Evolutionary conservation across 192 early-diverging fungal genomes (phyloP).

Genomic region (Coemansia sp.): DNA sequence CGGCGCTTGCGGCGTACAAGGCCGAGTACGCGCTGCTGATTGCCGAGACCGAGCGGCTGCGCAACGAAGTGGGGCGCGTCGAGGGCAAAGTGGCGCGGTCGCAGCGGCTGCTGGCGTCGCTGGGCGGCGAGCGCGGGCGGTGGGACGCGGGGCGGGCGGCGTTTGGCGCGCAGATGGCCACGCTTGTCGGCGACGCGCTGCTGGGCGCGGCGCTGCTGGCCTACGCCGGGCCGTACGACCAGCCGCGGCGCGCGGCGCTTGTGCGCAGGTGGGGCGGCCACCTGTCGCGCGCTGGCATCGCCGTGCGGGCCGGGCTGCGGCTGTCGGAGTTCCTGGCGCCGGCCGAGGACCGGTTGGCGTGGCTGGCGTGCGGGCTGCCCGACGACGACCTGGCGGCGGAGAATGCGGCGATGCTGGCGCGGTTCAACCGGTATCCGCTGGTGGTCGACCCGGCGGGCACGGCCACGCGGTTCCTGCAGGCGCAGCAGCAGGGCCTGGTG

Average conservation of each 20-base stretch:
- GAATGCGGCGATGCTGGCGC: constrained; percentile 97
- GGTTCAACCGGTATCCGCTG: constrained; percentile 94
- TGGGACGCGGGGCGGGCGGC: constrained; percentile 90
- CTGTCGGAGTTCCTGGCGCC: constrained; percentile 89
- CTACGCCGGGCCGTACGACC: constrained; percentile 98
- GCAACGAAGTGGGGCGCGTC: constrained; percentile 91
- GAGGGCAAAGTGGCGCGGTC: constrained; percentile 93
- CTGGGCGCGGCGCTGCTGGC: constrained; percentile 92
- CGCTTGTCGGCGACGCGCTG: constrained; percentile 96
- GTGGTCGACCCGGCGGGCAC: constrained; percentile 98
- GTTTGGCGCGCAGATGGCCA: constrained; percentile 96
- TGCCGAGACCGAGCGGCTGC: constrained; percentile 86
- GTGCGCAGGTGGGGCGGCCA: constrained; percentile 79
- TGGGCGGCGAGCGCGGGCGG: constrained; percentile 90
- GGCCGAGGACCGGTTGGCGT: constrained; percentile 88
- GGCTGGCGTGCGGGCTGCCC: constrained; percentile 84
- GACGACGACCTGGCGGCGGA: constrained; percentile 89
- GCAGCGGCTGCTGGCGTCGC: constrained; percentile 80
- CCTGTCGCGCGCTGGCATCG: constrained; percentile 42
- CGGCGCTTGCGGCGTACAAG: constrained; percentile 89
- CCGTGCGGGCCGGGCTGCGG: constrained; percentile 72
- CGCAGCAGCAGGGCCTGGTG: constrained; percentile 59
- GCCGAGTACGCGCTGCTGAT: constrained; percentile 98
- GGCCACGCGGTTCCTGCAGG: constrained; percentile 82
- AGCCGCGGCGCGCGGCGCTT: constrained; percentile 87